These are phyloP conservation scores for Zalerion maritima DNA, from an alignment of 495 filamentous ascomycete genomes.

Conservation along the genomic window DNA sequence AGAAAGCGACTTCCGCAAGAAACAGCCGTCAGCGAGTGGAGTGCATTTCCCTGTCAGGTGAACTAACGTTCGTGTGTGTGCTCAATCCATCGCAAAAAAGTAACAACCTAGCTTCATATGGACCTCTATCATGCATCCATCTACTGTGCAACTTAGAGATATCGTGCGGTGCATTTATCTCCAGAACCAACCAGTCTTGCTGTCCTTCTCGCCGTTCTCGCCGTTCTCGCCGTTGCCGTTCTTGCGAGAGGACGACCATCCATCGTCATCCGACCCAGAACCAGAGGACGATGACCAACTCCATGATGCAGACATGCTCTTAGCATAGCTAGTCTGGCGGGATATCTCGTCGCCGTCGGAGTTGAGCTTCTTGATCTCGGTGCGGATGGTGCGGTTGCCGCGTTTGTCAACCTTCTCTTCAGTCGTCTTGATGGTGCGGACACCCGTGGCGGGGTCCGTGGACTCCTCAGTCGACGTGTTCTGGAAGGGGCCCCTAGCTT, in stretches of 20 bases:
- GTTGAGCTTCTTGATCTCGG: slow-evolving; percentile 3
- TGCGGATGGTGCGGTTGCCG: slow-evolving; percentile 7
- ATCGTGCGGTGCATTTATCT: too few relatives aligned
- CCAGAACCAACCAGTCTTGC: slow-evolving; percentile 21
- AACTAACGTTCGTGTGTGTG: too few relatives aligned
- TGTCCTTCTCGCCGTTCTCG: slow-evolving; percentile 1
- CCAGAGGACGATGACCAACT: slow-evolving; percentile 7
- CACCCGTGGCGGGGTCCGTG: neutral
- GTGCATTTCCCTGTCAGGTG: too few relatives aligned
- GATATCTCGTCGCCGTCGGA: slow-evolving; percentile 7
- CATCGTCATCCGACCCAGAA: slow-evolving; percentile 1
- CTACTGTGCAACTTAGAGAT: too few relatives aligned
- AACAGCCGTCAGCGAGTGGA: too few relatives aligned
- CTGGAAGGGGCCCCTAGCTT: too few relatives aligned
- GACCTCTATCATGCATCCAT: too few relatives aligned
- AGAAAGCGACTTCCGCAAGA: too few relatives aligned
- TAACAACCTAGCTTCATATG: too few relatives aligned
- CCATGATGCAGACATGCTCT: slow-evolving; percentile 5
- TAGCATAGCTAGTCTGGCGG: slow-evolving; percentile 3
- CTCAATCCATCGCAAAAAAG: too few relatives aligned
- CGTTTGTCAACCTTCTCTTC: slow-evolving; percentile 6
- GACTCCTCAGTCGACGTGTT: too few relatives aligned
- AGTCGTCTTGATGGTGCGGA: slow-evolving; percentile 3
- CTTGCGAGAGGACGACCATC: neutral
- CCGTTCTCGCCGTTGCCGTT: neutral